A percentile compares a stretch with the other conserved stretches of the same genome.
phyloP scores from a whole-genome alignment of 2,329 filamentous ascomycete genomes.

The Apiospora koreana region DNA sequence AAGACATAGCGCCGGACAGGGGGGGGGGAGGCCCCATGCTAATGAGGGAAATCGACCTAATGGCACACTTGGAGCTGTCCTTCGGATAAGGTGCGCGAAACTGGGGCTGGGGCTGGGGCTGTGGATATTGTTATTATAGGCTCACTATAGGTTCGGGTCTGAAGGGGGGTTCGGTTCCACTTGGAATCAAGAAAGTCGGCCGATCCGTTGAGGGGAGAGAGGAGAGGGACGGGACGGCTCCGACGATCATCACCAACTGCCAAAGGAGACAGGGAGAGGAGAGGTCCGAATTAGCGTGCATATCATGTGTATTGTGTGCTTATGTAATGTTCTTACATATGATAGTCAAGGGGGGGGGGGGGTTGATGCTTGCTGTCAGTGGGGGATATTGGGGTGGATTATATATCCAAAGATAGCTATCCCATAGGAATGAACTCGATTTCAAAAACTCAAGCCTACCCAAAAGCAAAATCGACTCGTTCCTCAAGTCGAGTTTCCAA shows the following conservation, averaged over 20 bases:
- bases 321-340: background rate
- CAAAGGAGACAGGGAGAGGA: background rate
- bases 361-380: background rate
- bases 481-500: too few relatives aligned
- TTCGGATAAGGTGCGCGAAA: background rate
- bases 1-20: background rate
- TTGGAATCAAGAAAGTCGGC: conserved; percentile 1
- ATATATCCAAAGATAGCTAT: background rate
- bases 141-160: background rate
- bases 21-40: background rate
- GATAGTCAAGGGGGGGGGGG: background rate
- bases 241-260: background rate
- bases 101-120: background rate
- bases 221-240: background rate
- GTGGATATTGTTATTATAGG: background rate
- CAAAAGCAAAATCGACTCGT: background rate
- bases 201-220: background rate
- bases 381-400: background rate
- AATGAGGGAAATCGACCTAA: background rate
- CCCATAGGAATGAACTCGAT: background rate
- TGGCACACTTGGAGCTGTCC: background rate
- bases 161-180: background rate
- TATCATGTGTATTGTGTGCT: background rate
- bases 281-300: background rate
- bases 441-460: background rate